Base-by-base conservation (phyloP, 2,329 filamentous ascomycete genomes). In the Colletotrichum sp. region DNA sequence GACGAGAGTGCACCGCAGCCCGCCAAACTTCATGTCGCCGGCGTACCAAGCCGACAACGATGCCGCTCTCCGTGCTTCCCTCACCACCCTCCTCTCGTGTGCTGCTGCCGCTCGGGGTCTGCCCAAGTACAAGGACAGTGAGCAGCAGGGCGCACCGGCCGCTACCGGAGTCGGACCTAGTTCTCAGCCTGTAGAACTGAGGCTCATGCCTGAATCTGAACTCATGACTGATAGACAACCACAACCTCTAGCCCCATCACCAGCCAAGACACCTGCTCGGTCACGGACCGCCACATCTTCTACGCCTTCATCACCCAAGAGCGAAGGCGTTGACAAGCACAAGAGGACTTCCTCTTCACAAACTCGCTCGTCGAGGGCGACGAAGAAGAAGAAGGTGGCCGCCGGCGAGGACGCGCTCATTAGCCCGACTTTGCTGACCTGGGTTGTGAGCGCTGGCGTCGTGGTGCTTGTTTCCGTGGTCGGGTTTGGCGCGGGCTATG, bases 41-140 rank as follows among this genome's bases (percentile, higher is more conserved):
- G 91, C 92, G 5, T 92, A 95, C 79, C 95, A 95, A 79, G 93
- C 95, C 63, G 96, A 98, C 79, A 96, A 98, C 80, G 97, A 99
- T 80, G 97, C 96, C 34, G 97, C 96, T 3, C 89, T 99, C 13
- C 93, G 97, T 38, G 96, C 97, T 24, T 98, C 95, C 64, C 89
- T 99, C n/a, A 98, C 96, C 1, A 98, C 97, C 0, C 90, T 99
- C 14, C 91, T 99, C 14, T 98, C 96, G n/a, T 98, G 95, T 80
- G 96, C 96, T 0, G 96, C 96, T 4, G 97, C 96, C 1, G 97
- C 96, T 2, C 91, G 97, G 58, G 94, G 94, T 5, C 87, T 97
- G 18, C 92, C 94, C 1, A 98, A 97, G 81, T 86, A 87, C 18
- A 87, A 87, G 64, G 87, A 89, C 65, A 81, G 81, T 14, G 86